Percentiles rank a stretch among this genome's conserved stretches.
phyloP scores from a whole-genome alignment of 2,329 filamentous ascomycete genomes.

The Dactylellina haptotyla region DNA sequence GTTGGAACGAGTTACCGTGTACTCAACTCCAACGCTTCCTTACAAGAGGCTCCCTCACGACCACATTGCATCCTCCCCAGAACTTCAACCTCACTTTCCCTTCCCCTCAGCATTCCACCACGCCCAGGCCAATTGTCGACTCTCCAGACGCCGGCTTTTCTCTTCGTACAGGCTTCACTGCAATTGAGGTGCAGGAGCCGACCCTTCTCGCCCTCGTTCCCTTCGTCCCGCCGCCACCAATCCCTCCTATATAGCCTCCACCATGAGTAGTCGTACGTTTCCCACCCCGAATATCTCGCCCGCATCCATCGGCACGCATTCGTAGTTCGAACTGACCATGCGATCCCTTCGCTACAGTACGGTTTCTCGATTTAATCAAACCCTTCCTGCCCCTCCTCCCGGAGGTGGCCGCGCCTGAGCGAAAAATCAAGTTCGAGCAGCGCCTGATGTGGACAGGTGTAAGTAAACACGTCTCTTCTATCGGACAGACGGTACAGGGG shows the following conservation, averaged over 20 bases:
- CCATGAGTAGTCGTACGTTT: conserved; percentile 59
- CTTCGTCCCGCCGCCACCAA: conserved; percentile 57
- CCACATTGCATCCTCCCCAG: conserved; percentile 30
- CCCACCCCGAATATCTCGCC: conserved; percentile 54
- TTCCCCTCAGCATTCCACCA: conserved; percentile 4
- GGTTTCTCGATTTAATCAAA: conserved; percentile 99
- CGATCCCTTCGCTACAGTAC: conserved; percentile 70
- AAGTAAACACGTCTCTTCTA: conserved; percentile 58
- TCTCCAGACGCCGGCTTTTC: conserved; percentile 19
- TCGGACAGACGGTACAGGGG: neutral
- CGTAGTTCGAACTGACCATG: conserved; percentile 30
- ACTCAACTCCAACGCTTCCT: conserved; percentile 53
- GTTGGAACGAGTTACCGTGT: conserved; percentile 55
- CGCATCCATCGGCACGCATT: conserved; percentile 51
- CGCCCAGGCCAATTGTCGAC: conserved; percentile 29
- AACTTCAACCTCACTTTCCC: neutral
- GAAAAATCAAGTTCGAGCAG: conserved; percentile 98
- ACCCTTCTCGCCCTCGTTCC: conserved; percentile 55
- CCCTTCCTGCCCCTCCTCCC: conserved; percentile 99
- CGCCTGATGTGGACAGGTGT: conserved; percentile 92
- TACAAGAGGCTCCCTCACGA: conserved; percentile 44
- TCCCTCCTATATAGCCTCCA: conserved; percentile 55
- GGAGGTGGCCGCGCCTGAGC: conserved; percentile 98
- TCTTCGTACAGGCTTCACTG: conserved; percentile 34
- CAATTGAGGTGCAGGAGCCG: conserved; percentile 57